Evolutionary conservation across 345 rosid species (phyloP).

Genomic region (Sisymbrium altissimum): DNA sequence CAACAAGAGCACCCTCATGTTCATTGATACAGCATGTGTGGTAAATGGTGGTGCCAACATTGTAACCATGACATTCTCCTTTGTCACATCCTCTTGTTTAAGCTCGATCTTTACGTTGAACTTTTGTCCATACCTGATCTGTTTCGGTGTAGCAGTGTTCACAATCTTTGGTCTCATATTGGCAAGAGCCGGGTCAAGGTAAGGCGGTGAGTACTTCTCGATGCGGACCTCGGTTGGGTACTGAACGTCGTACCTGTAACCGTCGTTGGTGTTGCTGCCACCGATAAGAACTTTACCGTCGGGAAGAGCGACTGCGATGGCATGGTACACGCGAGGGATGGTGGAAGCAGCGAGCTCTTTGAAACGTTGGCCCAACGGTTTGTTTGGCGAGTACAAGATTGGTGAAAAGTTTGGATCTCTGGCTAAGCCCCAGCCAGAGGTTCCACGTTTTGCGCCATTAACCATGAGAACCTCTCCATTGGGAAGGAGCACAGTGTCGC

Average conservation of each 20-base stretch:
- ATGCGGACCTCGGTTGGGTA: slow-evolving; percentile 65
- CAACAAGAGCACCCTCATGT: slow-evolving; percentile 48
- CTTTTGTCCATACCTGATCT: slow-evolving; percentile 25
- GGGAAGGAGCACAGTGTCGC: slow-evolving; percentile 66
- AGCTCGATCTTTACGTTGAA: slow-evolving; percentile 30
- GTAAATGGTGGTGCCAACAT: slow-evolving; percentile 65
- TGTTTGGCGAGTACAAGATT: slow-evolving; percentile 37
- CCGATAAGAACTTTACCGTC: slow-evolving; percentile 56
- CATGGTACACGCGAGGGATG: slow-evolving; percentile 65
- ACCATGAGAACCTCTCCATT: slow-evolving; percentile 59
- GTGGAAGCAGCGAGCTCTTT: slow-evolving; percentile 32
- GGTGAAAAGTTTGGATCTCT: slow-evolving; percentile 57
- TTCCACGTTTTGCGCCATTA: slow-evolving; percentile 61
- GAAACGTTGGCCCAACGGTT: slow-evolving; percentile 33
- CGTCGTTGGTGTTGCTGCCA: slow-evolving; percentile 68
- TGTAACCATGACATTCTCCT: slow-evolving; percentile 35
- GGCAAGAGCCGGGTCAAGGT: slow-evolving; percentile 40
- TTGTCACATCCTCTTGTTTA: neutral
- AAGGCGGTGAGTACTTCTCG: slow-evolving; percentile 73
- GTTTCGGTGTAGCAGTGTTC: neutral
- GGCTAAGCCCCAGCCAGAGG: slow-evolving; percentile 58
- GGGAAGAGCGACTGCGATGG: slow-evolving; percentile 44
- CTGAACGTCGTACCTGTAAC: slow-evolving; percentile 43
- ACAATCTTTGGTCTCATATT: slow-evolving; percentile 35
- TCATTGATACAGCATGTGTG: slow-evolving; percentile 65